Evolutionary conservation across 2,329 filamentous ascomycete genomes (phyloP).

Genomic region (Ophiostoma sp.): DNA sequence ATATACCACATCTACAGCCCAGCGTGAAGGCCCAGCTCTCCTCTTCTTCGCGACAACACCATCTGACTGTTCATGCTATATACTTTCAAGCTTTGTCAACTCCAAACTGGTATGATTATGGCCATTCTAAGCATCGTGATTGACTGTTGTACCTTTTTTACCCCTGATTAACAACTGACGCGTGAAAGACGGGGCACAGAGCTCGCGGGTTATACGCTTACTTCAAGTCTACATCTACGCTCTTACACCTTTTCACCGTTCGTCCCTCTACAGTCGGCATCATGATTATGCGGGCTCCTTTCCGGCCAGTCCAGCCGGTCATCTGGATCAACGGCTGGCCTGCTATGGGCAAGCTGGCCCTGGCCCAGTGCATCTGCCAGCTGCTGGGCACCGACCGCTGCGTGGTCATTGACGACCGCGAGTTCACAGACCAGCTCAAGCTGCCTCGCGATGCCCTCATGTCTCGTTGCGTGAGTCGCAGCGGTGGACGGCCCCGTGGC

Average conservation of each 20-base stretch:
- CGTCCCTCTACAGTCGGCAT: not conserved
- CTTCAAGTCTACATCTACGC: not conserved
- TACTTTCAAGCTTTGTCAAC: not conserved
- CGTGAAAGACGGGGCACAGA: not conserved
- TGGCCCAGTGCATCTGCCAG: constrained; percentile 37
- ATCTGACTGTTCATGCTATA: not conserved
- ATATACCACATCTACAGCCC: not conserved
- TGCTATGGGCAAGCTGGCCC: constrained; percentile 38
- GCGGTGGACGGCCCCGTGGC: not conserved
- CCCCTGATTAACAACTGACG: not conserved
- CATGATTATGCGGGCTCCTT: not conserved
- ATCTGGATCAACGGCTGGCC: constrained; percentile 41
- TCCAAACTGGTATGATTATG: not conserved
- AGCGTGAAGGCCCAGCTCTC: not conserved
- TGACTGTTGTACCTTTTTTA: not conserved
- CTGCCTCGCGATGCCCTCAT: constrained; percentile 23
- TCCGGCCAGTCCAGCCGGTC: constrained; percentile 30
- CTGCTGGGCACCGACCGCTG: constrained; percentile 37
- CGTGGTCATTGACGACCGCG: constrained; percentile 33
- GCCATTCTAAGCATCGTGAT: not conserved
- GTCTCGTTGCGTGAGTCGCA: constrained; percentile 3
- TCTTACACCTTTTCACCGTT: not conserved
- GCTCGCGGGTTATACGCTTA: not conserved
- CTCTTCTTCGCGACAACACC: not conserved
- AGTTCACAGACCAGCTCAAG: constrained; percentile 27